Conservation (phyloP, 306 rosid species). For the Vicia faba region DNA sequence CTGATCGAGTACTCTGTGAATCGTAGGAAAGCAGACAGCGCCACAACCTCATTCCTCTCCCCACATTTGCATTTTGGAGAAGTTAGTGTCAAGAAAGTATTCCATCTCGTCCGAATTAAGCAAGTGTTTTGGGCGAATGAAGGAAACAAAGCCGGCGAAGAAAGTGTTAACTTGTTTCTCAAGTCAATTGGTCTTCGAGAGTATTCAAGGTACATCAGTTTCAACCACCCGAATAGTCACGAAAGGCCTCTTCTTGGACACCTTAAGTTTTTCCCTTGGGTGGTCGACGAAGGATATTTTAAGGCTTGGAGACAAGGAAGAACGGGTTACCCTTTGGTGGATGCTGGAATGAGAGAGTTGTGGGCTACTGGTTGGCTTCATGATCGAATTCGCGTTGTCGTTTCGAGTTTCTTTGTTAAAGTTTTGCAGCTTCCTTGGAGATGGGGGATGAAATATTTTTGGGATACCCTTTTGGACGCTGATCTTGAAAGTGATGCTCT, state of each 20-base stretch:
- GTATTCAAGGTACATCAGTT: constrained; percentile 93
- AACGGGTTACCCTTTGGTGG: constrained; percentile 98
- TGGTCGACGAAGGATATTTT: constrained; percentile 70
- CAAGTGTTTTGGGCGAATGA: constrained; percentile 97
- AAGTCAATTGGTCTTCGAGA: constrained; percentile 96
- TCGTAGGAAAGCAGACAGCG: constrained; percentile 91
- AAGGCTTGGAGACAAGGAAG: constrained; percentile 99
- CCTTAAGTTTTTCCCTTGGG: constrained; percentile 93
- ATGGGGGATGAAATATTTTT: constrained; percentile 99
- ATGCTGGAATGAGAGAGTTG: constrained; percentile 99
- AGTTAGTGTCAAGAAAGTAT: constrained; percentile 89
- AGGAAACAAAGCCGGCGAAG: constrained; percentile 94
- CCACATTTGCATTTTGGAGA: constrained; percentile 98
- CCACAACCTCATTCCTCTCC: constrained; percentile 92
- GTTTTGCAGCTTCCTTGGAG: constrained; percentile 99
- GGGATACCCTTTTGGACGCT: constrained; percentile 99
- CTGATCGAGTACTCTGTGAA: constrained; percentile 77
- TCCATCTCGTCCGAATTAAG: constrained; percentile 91
- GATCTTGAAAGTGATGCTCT: constrained; percentile 99
- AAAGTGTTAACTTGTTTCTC: constrained; percentile 95
- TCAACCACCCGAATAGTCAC: constrained; percentile 90
- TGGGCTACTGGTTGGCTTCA: constrained; percentile 99
- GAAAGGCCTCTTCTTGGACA: constrained; percentile 94
- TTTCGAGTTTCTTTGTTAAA: constrained; percentile 97
- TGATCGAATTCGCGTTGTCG: constrained; percentile 93